Conservation (phyloP, 257 asterid species). For the Capsicum baccatum region DNA sequence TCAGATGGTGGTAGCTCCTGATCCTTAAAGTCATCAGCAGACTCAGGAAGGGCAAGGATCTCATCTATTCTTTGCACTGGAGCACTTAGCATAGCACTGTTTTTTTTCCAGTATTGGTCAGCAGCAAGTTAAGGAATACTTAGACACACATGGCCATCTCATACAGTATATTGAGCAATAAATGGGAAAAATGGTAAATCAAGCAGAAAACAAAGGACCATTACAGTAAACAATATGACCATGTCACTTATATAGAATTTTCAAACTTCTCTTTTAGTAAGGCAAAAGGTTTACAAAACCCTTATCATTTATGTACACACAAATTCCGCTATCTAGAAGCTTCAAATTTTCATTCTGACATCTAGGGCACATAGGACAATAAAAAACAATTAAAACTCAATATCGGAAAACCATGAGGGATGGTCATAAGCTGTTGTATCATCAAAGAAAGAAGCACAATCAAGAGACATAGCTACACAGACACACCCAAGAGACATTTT, state of each 20-base stretch:
- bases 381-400: neutral
- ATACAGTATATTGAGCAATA: neutral
- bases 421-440: neutral
- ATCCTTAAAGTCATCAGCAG: slow-evolving; percentile 61
- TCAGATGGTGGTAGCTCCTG: slow-evolving; percentile 80
- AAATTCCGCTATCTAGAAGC: neutral
- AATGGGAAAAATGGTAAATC: neutral
- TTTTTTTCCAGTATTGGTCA: slow-evolving; percentile 25
- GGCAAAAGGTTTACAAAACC: neutral
- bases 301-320: neutral
- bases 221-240: neutral
- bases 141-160: neutral
- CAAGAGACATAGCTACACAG: neutral
- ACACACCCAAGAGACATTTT: neutral
- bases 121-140: neutral
- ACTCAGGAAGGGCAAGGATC: slow-evolving; percentile 75
- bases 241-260: neutral
- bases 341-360: neutral
- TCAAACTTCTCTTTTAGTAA: neutral
- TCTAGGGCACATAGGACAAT: neutral
- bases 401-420: neutral
- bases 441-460: neutral
- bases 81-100: slow-evolving; percentile 80
- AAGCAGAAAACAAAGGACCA: neutral
- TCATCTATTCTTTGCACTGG: slow-evolving; percentile 81